These are phyloP conservation scores for Metschnikowia drakensbergensis DNA, from an alignment of 805 yeast genomes.

Conservation along the genomic window DNA sequence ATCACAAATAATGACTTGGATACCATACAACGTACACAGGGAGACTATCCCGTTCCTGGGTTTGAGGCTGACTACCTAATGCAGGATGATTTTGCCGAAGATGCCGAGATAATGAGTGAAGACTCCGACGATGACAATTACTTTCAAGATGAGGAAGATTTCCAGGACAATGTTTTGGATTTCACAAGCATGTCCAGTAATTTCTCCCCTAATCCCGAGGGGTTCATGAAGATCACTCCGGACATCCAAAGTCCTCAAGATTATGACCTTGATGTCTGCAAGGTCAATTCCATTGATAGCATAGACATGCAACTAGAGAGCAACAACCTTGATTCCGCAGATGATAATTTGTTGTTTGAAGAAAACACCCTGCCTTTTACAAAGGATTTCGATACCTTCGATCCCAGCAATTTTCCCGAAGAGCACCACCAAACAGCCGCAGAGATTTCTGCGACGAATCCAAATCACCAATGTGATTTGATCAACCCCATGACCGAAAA, in stretches of 20 bases:
- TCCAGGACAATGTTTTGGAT: conserved; percentile 19
- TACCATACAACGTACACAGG: conserved; percentile 3
- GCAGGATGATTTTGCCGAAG: conserved; percentile 36
- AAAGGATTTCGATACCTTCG: not conserved
- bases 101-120: conserved; percentile 40
- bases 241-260: conserved; percentile 3
- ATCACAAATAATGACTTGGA: conserved; percentile 15
- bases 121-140: conserved; percentile 39
- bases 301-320: conserved; percentile 8
- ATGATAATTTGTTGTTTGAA: conserved; percentile 1
- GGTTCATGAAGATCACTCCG: conserved; percentile 9
- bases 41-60: conserved; percentile 25
- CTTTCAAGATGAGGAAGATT: conserved; percentile 32
- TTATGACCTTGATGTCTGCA: conserved; percentile 4
- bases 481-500: conserved; percentile 57
- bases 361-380: not conserved
- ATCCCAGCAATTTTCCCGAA: conserved; percentile 1
- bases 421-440: conserved; percentile 25
- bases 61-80: conserved; percentile 34
- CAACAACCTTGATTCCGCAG: not conserved
- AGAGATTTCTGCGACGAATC: conserved; percentile 31
- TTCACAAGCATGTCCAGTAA: not conserved
- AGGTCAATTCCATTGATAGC: conserved; percentile 7
- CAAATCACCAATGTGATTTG: conserved; percentile 54
- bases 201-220: not conserved